A percentile compares a stretch with the other conserved stretches of the same genome.
These are phyloP conservation scores for Lentinula raphanica DNA, from an alignment of 768 basidiomycete species.

Conservation along the genomic window DNA sequence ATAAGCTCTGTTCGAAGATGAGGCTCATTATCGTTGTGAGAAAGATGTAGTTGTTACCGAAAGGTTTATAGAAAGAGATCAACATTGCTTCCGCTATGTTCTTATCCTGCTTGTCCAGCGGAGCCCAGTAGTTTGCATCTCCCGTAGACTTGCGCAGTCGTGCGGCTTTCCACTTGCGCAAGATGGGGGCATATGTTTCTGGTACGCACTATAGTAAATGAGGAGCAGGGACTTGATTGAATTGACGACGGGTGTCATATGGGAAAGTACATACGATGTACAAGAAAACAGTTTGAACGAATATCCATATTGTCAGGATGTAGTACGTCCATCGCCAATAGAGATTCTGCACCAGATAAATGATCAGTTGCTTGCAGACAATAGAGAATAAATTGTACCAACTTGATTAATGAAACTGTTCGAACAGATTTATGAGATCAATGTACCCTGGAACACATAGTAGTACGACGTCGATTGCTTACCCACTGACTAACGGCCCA, in stretches of 20 bases:
- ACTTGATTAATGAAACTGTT: conserved; percentile 67
- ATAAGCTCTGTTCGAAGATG: conserved; percentile 46
- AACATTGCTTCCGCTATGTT: conserved; percentile 42
- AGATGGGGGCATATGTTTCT: conserved; percentile 64
- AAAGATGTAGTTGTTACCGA: conserved; percentile 36
- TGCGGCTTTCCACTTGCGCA: conserved; percentile 55
- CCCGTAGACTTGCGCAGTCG: conserved; percentile 55
- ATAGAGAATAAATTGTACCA: conserved; percentile 18
- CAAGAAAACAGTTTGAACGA: conserved; percentile 45
- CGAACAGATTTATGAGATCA: neutral
- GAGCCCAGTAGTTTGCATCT: conserved; percentile 50
- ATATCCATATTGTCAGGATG: conserved; percentile 65
- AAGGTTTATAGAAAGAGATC: conserved; percentile 64
- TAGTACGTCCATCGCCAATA: conserved; percentile 80
- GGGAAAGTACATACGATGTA: conserved; percentile 27
- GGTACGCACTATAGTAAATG: conserved; percentile 72
- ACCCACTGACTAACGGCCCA: conserved; percentile 59
- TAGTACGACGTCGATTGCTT: conserved; percentile 42
- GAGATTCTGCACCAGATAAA: conserved; percentile 33
- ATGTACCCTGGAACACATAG: conserved; percentile 30
- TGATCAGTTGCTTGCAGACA: conserved; percentile 2
- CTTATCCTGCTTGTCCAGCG: conserved; percentile 46
- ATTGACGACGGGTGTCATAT: conserved; percentile 44
- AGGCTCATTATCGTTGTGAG: neutral
- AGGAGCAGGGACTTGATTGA: conserved; percentile 26